Conservation (phyloP, 371 early-diverging fungal genomes). For the Lichtheimia ramosa region DNA sequence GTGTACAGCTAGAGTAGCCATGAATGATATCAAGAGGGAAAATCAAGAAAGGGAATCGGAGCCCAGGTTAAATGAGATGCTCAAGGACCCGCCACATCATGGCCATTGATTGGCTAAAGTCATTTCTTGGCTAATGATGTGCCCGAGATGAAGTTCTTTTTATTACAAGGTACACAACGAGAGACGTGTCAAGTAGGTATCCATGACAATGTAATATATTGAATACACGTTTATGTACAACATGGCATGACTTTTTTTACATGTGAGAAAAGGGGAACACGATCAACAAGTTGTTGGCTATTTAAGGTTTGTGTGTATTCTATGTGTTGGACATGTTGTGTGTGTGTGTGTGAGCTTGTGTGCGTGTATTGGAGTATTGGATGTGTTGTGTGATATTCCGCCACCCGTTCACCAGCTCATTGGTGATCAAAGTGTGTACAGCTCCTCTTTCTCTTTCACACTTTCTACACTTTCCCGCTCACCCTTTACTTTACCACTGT, state of each 20-base stretch:
- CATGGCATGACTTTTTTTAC: no score
- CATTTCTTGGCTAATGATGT: slow-evolving; percentile 1
- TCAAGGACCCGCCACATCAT: slow-evolving; percentile 1
- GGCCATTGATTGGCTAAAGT: background rate
- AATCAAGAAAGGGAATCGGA: slow-evolving; percentile 4
- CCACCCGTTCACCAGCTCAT: background rate
- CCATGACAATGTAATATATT: no score
- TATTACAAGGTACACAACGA: no score
- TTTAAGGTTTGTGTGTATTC: background rate
- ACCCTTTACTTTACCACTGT: background rate
- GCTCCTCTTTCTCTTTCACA: slow-evolving; percentile 2
- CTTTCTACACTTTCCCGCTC: slow-evolving; percentile 1
- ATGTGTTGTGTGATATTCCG: no score
- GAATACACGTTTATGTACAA: no score
- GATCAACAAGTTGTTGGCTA: no score
- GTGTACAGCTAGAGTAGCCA: slow-evolving; percentile 15
- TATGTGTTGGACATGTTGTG: no score
- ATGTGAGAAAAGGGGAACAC: no score
- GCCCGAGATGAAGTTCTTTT: no score
- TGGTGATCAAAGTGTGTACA: background rate
- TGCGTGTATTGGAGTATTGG: no score
- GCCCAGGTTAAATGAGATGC: background rate
- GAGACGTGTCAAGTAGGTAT: no score
- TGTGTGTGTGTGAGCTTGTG: no score
- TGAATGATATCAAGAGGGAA: background rate